Percentiles rank a stretch among this genome's conserved stretches.
Conservation (phyloP, 345 rosid genomes). For the Rhodamnia argentea region DNA sequence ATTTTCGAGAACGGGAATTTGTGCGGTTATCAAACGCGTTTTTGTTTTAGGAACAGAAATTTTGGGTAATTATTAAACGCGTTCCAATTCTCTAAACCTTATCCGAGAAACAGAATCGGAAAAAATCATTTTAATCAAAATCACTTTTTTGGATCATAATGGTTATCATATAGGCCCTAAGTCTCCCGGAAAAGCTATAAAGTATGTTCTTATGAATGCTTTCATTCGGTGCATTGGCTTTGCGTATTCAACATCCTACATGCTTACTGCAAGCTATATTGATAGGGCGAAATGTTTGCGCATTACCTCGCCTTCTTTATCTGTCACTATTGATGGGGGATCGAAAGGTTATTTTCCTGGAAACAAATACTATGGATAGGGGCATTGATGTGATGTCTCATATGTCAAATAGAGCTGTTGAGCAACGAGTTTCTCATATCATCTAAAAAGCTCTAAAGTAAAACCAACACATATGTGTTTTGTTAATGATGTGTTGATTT, state of each 20-base stretch:
- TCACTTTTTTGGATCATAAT: no score
- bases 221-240: background rate
- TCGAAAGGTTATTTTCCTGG: background rate
- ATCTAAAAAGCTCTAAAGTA: background rate
- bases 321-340: background rate
- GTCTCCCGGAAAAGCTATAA: background rate
- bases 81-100: no score
- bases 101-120: no score
- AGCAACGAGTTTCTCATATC: background rate
- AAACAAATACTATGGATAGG: background rate
- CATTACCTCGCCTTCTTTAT: background rate
- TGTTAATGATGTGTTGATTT: background rate
- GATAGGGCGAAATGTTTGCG: background rate
- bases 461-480: background rate
- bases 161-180: no score
- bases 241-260: background rate
- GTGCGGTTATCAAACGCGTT: no score
- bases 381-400: background rate
- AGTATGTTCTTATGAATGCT: background rate
- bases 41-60: no score
- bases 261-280: background rate
- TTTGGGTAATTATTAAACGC: no score
- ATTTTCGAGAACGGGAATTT: no score
- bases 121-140: no score
- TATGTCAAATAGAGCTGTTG: background rate